phyloP scores from a whole-genome alignment of 1,284 basidiomycete species.

The Caloboletus firmus region DNA sequence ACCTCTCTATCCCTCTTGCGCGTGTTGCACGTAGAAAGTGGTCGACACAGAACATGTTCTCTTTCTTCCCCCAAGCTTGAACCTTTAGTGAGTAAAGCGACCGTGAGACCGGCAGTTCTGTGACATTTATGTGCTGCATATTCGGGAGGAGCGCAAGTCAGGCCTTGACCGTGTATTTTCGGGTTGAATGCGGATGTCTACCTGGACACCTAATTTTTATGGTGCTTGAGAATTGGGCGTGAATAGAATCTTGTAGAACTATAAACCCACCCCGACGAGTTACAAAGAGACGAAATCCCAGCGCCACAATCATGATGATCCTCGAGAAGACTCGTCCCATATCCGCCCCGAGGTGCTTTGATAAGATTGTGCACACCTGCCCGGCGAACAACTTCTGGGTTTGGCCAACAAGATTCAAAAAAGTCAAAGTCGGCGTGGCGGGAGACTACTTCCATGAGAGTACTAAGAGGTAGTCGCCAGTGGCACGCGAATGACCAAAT shows the following conservation, averaged over 20 bases:
- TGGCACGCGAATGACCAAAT: neutral
- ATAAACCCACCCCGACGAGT: neutral
- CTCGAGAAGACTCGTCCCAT: neutral
- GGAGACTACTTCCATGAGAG: too few species aligned
- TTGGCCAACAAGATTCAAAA: too few species aligned
- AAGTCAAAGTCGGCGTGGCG: too few species aligned
- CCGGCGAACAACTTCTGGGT: neutral
- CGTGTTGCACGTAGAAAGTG: neutral
- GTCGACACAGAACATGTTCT: neutral
- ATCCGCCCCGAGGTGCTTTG: neutral
- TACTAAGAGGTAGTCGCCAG: too few species aligned
- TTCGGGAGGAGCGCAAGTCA: neutral
- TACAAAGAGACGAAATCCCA: neutral
- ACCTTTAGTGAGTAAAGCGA: neutral
- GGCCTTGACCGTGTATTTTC: neutral
- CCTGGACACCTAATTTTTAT: neutral
- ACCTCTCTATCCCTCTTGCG: neutral
- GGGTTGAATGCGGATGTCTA: too few species aligned
- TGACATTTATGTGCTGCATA: neutral
- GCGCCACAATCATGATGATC: neutral
- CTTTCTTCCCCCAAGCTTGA: neutral
- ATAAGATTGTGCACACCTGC: neutral
- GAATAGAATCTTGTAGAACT: neutral
- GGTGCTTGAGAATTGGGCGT: neutral
- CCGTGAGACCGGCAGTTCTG: neutral